Evolutionary conservation across 768 basidiomycete species (phyloP).

Genomic region (Psilocybe cyanescens): DNA sequence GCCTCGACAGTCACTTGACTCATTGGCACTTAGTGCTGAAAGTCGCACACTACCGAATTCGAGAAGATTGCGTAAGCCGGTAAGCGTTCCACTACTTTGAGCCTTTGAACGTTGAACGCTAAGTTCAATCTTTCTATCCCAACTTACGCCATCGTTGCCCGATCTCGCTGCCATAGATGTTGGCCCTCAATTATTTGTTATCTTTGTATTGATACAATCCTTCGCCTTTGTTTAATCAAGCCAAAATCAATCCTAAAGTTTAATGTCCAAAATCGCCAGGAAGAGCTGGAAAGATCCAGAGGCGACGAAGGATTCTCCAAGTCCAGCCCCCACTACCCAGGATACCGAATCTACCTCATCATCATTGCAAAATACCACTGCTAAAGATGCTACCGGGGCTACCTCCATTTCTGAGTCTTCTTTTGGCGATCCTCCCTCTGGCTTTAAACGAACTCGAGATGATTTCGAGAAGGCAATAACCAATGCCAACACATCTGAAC

Average conservation of each 20-base stretch:
- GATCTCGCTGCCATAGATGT: neutral
- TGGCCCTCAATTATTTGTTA: neutral
- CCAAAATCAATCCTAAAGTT: neutral
- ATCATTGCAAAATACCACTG: neutral
- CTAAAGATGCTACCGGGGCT: neutral
- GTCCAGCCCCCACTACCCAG: conserved; percentile 12
- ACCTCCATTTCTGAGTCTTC: neutral
- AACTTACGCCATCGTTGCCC: too few relatives aligned
- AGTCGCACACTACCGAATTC: neutral
- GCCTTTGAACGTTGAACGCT: too few relatives aligned
- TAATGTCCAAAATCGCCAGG: conserved; percentile 57
- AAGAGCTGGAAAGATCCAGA: conserved; percentile 48
- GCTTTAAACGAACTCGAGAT: conserved; percentile 25
- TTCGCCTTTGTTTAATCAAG: neutral
- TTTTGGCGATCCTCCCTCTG: neutral
- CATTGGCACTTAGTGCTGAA: neutral
- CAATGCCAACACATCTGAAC: conserved; percentile 19
- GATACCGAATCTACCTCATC: neutral
- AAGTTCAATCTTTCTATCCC: too few relatives aligned
- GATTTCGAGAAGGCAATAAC: conserved; percentile 18
- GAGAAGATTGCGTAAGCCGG: neutral
- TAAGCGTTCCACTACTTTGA: neutral
- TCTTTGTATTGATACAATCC: neutral
- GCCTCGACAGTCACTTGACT: neutral
- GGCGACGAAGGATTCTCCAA: conserved; percentile 19